These are phyloP conservation scores for Scedosporium apiospermum DNA, from an alignment of 2,329 filamentous ascomycete genomes.

Conservation along the genomic window DNA sequence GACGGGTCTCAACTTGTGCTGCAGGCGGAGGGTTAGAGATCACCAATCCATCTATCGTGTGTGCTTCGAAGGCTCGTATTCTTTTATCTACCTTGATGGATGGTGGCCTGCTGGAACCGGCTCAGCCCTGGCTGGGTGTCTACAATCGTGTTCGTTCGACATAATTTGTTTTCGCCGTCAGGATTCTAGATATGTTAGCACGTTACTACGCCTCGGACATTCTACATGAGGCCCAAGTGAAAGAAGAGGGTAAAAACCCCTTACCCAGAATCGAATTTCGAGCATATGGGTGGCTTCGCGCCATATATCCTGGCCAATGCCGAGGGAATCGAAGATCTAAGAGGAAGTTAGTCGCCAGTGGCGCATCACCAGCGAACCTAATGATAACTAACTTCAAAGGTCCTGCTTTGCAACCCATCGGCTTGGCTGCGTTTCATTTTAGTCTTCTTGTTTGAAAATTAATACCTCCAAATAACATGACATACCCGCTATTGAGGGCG, in stretches of 20 bases:
- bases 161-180: slow-evolving; percentile 44
- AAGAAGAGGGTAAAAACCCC: too few species aligned
- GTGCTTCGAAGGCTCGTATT: slow-evolving; percentile 42
- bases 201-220: too few species aligned
- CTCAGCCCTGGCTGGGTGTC: slow-evolving; percentile 54
- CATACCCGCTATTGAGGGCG: slow-evolving; percentile 28
- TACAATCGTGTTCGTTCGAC: slow-evolving; percentile 48
- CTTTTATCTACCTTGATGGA: slow-evolving; percentile 51
- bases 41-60: slow-evolving; percentile 33
- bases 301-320: slow-evolving; percentile 52
- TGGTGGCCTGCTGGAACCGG: slow-evolving; percentile 54
- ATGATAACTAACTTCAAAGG: neutral
- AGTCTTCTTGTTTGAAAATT: neutral
- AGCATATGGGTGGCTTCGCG: slow-evolving; percentile 59
- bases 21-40: slow-evolving; percentile 48
- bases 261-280: slow-evolving; percentile 17
- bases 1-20: slow-evolving; percentile 11
- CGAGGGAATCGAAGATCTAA: slow-evolving; percentile 64
- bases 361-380: neutral
- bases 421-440: neutral
- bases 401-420: neutral
- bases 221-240: too few species aligned
- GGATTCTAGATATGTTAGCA: slow-evolving; percentile 46
- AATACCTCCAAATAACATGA: neutral
- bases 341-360: slow-evolving; percentile 20